Evolutionary conservation across 805 yeast species (phyloP).

Genomic region (Candida gorgasii): DNA sequence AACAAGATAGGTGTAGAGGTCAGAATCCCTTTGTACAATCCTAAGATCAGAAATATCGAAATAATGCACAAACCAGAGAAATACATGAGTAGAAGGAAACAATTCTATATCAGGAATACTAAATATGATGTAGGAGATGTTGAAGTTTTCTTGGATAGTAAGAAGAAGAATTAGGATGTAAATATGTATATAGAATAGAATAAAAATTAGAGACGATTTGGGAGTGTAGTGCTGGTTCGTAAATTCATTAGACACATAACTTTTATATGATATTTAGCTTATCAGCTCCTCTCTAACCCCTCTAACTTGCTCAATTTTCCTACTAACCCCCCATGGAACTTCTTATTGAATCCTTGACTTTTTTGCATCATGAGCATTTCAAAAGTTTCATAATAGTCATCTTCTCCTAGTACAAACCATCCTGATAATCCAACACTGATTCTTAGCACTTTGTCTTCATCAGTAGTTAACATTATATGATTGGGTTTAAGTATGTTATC

Average conservation of each 20-base stretch:
- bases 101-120: slow-evolving; percentile 83
- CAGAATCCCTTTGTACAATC: slow-evolving; percentile 78
- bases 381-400: slow-evolving; percentile 27
- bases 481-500: slow-evolving; percentile 8
- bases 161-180: slow-evolving; percentile 12
- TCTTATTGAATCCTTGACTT: slow-evolving; percentile 22
- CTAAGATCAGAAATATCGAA: slow-evolving; percentile 75
- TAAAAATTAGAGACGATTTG: no score
- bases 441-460: slow-evolving; percentile 15
- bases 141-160: slow-evolving; percentile 40
- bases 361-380: slow-evolving; percentile 30
- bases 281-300: background rate
- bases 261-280: no score
- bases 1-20: slow-evolving; percentile 84
- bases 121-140: slow-evolving; percentile 75
- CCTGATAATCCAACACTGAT: slow-evolving; percentile 29
- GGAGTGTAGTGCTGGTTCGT: no score
- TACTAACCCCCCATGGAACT: slow-evolving; percentile 21
- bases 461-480: slow-evolving; percentile 15
- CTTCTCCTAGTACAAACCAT: slow-evolving; percentile 24
- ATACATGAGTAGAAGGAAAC: slow-evolving; percentile 78
- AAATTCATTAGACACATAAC: no score
- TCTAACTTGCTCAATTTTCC: slow-evolving; percentile 16
- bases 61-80: slow-evolving; percentile 70
- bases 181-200: slow-evolving; percentile 1